Conservation (phyloP, 2,329 filamentous ascomycete species). For the Gnomoniopsis smithogilvyi region DNA sequence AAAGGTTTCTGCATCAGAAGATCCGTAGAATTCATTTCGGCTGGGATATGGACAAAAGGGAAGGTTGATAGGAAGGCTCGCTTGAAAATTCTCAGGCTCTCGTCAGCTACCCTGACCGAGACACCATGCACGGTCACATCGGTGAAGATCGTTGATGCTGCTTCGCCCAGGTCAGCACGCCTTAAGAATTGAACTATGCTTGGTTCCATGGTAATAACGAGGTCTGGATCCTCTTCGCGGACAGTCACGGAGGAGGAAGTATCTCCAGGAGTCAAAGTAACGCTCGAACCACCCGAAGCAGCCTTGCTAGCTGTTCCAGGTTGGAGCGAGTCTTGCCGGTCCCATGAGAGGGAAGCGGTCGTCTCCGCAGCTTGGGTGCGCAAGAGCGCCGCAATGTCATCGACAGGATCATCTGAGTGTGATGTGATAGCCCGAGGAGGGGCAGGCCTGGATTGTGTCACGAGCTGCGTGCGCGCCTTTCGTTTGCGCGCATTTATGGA, state of each 20-base stretch:
- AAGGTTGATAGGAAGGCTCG: not conserved
- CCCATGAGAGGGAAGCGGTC: not conserved
- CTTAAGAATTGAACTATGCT: not conserved
- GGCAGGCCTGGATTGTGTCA: not conserved
- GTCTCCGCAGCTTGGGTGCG: not conserved
- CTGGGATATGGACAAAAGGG: not conserved
- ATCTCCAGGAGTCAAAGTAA: not conserved
- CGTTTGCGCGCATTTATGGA: slow-evolving; percentile 20
- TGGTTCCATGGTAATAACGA: slow-evolving; percentile 1
- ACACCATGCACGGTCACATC: not conserved
- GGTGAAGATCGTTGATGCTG: not conserved
- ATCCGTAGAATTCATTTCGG: not conserved
- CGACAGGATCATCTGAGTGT: not conserved
- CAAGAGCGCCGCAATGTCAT: slow-evolving; percentile 2
- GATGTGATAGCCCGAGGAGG: not conserved
- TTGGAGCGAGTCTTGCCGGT: not conserved
- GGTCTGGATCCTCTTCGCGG: not conserved
- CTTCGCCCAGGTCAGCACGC: not conserved
- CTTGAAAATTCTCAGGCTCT: not conserved
- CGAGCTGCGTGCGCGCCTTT: slow-evolving; percentile 14
- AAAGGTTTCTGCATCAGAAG: slow-evolving; percentile 1
- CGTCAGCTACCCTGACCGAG: not conserved
- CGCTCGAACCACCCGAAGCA: not conserved
- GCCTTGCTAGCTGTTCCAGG: not conserved
- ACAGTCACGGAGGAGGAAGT: not conserved